phyloP scores from a whole-genome alignment of 495 filamentous ascomycete species.

The Talaromyces borbonicus region DNA sequence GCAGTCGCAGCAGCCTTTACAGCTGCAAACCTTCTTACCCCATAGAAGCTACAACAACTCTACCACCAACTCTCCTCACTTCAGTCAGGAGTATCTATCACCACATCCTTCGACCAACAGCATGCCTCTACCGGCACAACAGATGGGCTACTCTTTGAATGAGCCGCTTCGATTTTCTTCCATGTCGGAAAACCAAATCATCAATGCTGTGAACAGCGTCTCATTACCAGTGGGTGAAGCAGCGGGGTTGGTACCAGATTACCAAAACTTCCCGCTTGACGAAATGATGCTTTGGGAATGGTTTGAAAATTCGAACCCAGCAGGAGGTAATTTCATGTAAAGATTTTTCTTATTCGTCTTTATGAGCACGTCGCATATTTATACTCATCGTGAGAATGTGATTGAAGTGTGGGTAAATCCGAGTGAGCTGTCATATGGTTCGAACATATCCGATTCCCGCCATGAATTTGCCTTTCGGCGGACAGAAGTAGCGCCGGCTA shows the following conservation, averaged over 20 bases:
- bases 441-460: too few species aligned
- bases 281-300: slow-evolving; percentile 48
- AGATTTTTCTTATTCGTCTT: too few species aligned
- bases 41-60: not conserved
- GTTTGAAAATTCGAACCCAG: slow-evolving; percentile 47
- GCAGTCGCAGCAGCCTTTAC: not conserved
- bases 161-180: slow-evolving; percentile 55
- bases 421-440: too few species aligned
- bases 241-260: slow-evolving; percentile 27
- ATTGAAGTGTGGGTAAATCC: too few species aligned
- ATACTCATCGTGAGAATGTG: too few species aligned
- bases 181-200: slow-evolving; percentile 57
- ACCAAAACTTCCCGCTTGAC: slow-evolving; percentile 34
- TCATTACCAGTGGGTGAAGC: slow-evolving; percentile 45
- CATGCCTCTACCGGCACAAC: not conserved
- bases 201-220: slow-evolving; percentile 50
- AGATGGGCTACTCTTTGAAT: not conserved
- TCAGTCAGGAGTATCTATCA: not conserved
- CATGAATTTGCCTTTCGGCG: slow-evolving; percentile 16
- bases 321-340: slow-evolving; percentile 26
- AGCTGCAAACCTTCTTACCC: not conserved
- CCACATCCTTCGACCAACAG: not conserved
- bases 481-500: slow-evolving; percentile 33
- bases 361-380: too few species aligned
- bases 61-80: not conserved